These are phyloP conservation scores for Boletus tomentosulus DNA, from an alignment of 768 basidiomycete genomes.

Conservation along the genomic window DNA sequence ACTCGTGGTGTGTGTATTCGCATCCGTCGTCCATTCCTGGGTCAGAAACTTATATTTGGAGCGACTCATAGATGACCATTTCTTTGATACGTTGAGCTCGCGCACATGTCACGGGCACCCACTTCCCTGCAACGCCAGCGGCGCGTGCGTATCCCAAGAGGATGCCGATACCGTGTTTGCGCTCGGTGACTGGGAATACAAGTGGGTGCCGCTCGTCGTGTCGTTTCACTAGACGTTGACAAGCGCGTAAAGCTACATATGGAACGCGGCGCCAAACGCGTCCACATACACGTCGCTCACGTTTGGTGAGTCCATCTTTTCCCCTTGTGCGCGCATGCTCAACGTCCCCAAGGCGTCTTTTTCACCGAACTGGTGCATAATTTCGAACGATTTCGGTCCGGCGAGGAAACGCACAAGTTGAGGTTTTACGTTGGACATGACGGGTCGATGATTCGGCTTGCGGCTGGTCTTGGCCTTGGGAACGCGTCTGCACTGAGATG, in stretches of 20 bases:
- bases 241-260: conserved; percentile 39
- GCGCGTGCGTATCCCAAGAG: conserved; percentile 38
- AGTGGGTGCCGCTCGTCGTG: conserved; percentile 25
- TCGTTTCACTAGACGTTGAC: not conserved
- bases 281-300: conserved; percentile 41
- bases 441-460: conserved; percentile 42
- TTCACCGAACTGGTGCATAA: conserved; percentile 41
- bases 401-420: conserved; percentile 33
- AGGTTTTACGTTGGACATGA: conserved; percentile 47
- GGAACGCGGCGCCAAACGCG: conserved; percentile 44
- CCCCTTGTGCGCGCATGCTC: not conserved
- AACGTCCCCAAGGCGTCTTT: conserved; percentile 37
- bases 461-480: conserved; percentile 39
- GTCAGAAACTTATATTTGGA: not conserved
- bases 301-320: conserved; percentile 31
- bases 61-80: conserved; percentile 33
- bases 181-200: conserved; percentile 60
- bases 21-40: not conserved
- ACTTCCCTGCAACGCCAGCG: conserved; percentile 42
- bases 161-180: conserved; percentile 52
- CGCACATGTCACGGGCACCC: conserved; percentile 40
- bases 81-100: conserved; percentile 49
- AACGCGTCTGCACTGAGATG: conserved; percentile 33
- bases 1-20: conserved; percentile 41
- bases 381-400: conserved; percentile 33